Evolutionary conservation across 2,329 filamentous ascomycete genomes (phyloP), one percentile per base, ranked within the genome.

Genomic region (Pestalotiopsis sp.): DNA sequence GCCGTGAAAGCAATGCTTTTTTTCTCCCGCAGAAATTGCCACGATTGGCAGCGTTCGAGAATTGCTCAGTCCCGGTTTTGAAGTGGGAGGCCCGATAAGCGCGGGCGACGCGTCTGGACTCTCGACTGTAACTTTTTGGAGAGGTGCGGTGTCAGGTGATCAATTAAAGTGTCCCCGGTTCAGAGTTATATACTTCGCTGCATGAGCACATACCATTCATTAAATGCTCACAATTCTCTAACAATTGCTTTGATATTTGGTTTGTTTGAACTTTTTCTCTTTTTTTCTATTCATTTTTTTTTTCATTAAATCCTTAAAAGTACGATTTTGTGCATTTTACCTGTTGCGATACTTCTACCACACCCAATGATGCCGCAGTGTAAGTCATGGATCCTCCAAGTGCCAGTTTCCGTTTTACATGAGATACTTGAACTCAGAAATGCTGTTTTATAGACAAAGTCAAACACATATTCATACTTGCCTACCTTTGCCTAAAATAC

Each of bases 91-190:
- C 25, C 57, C 14, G 23, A 23, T 59, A 36, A 59, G 27, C 23
- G 57, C 57, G 57, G 23, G 20, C 25, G 27, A 59, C 57, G 23
- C 23, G 27, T 59, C 23, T 27, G 7, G 17, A 11, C 31, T 59
- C 23, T 27, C 11, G 17, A 11, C 31, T 25, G 17, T 12, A 41
- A 23, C 31, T 66, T 66, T 49, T 61, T 36, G 31, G 31, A 20
- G 41, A 56, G 56, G 52, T 66, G 64, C 56, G 56, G 13, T 66
- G 56, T 66, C 64, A 66, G 64, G 64, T 66, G 64, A 66, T 66
- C 64, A 59, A 66, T 66, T 66, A 57, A 57, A 56, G n/a, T 9
- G 17, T 36, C 45, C 45, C 41, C 45, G 45, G 3, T 52, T 52
- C 6, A 11, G 45, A 36, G 7, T 9, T 36, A 9, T 31, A 31